Evolutionary conservation across 2,329 filamentous ascomycete species (phyloP).

Genomic region (Ilyonectria mors-panacis): DNA sequence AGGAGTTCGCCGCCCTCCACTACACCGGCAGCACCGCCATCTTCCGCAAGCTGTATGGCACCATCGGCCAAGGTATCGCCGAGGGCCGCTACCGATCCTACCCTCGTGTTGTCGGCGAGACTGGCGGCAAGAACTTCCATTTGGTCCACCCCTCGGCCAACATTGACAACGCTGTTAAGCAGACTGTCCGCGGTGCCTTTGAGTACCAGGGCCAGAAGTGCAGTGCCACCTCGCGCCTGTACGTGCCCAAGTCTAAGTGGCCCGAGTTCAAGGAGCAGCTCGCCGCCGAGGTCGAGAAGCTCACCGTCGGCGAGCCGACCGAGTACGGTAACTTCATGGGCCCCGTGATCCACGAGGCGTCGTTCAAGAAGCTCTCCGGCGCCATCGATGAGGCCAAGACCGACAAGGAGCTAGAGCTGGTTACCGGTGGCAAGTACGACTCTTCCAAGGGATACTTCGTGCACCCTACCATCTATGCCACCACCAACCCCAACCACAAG

Average conservation of each 20-base stretch:
- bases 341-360: slow-evolving; percentile 86
- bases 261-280: slow-evolving; percentile 78
- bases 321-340: slow-evolving; percentile 86
- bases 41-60: slow-evolving; percentile 89
- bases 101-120: slow-evolving; percentile 91
- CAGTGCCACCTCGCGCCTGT: slow-evolving; percentile 85
- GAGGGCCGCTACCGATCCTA: slow-evolving; percentile 88
- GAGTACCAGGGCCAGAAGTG: slow-evolving; percentile 96
- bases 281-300: slow-evolving; percentile 75
- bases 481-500: slow-evolving; percentile 80
- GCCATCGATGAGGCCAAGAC: slow-evolving; percentile 86
- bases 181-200: slow-evolving; percentile 89
- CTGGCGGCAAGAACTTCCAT: slow-evolving; percentile 95
- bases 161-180: slow-evolving; percentile 82
- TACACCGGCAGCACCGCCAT: slow-evolving; percentile 95
- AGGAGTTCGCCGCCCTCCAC: slow-evolving; percentile 90
- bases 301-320: slow-evolving; percentile 79
- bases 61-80: slow-evolving; percentile 86
- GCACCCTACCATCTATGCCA: slow-evolving; percentile 85
- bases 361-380: slow-evolving; percentile 84
- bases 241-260: slow-evolving; percentile 83
- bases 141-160: slow-evolving; percentile 84
- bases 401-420: slow-evolving; percentile 79
- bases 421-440: slow-evolving; percentile 85
- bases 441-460: slow-evolving; percentile 86